Percentiles rank a stretch among this genome's conserved stretches.
phyloP scores from a whole-genome alignment of 108 stramenopile species.

The Hondaea fermentalgiana region DNA sequence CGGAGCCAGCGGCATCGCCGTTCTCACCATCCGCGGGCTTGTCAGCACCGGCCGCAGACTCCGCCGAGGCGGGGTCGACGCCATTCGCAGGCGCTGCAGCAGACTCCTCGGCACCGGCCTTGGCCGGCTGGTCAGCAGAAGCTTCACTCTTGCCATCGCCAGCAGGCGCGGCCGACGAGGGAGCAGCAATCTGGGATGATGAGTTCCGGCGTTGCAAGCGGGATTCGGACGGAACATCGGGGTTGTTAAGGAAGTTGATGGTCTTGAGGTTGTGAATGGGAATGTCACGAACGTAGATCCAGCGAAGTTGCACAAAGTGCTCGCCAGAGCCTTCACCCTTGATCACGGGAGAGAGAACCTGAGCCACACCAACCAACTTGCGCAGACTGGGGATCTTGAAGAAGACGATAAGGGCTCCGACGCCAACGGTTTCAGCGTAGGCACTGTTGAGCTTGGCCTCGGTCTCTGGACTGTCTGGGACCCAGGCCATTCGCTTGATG shows the following conservation, averaged over 20 bases:
- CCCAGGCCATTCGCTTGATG: slow-evolving; percentile 1
- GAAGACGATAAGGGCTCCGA: not conserved
- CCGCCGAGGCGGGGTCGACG: not conserved
- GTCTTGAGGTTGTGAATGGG: slow-evolving; percentile 9
- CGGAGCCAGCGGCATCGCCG: too few species aligned
- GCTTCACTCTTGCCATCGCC: not conserved
- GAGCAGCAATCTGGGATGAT: not conserved
- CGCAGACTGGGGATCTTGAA: not conserved
- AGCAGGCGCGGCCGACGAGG: too few species aligned
- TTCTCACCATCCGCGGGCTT: not conserved
- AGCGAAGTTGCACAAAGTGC: slow-evolving; percentile 5
- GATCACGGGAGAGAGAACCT: slow-evolving; percentile 1
- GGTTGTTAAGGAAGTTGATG: not conserved
- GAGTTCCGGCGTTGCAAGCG: not conserved
- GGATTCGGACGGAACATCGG: not conserved
- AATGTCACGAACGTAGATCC: slow-evolving; percentile 1
- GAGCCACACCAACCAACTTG: not conserved
- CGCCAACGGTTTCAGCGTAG: not conserved
- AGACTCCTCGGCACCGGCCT: not conserved
- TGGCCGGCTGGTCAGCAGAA: not conserved
- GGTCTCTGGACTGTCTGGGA: not conserved
- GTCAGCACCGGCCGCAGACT: not conserved
- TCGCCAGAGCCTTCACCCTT: not conserved
- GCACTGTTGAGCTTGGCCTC: not conserved
- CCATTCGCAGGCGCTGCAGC: not conserved